Evolutionary conservation across 495 filamentous ascomycete species (phyloP), one percentile per base, ranked within the genome.

Genomic region (Aspergillus heteromorphus): DNA sequence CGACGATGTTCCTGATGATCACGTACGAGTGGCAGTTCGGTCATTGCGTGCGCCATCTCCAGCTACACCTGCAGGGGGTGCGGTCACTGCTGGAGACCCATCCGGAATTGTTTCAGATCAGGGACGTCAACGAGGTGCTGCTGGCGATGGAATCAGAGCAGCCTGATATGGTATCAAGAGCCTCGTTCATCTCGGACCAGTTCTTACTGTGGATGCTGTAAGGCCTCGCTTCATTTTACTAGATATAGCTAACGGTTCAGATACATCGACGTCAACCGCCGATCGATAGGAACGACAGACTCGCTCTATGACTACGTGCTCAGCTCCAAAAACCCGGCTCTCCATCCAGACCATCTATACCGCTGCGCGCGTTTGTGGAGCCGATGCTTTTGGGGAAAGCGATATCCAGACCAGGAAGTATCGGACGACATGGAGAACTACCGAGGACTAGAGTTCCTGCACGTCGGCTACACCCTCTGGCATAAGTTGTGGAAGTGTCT

Each of bases 341-440:
- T 75, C 4, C 66, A 73, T 23, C 72, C 72, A 1, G 72, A 75
- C 49, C 68, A 68, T 40, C 60, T 75, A 4, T 59, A 75, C 48
- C 67, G 62, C 13, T 69, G 69, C 41, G 72, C 72, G 18, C 70
- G 72, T 29, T 60, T 75, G 19, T 75, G 72, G 72, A 69, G 69
- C 4, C 63, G 72, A 16, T 75, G 72, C 48, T 73, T 73, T 51
- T 79, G 73, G 72, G 74, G 70, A 8, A 57, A 65, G 21, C 61
- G 66, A 6, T 81, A 81, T 56, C 78, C 77, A 0, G 69, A 75
- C 20, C 64, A 72, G 14, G 68, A 81, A 56, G 64, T 72, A 14
- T 57, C 70, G 9, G 78, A 81, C 53, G 78, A 81, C 53, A 72
- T 76, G 29, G 69, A 78, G 49, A 79, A 81, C 51, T 71, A 73